Evolutionary conservation across 768 basidiomycete genomes (phyloP), one percentile per base, ranked within the genome.

Genomic region (Porpolomopsis calyptriformis): DNA sequence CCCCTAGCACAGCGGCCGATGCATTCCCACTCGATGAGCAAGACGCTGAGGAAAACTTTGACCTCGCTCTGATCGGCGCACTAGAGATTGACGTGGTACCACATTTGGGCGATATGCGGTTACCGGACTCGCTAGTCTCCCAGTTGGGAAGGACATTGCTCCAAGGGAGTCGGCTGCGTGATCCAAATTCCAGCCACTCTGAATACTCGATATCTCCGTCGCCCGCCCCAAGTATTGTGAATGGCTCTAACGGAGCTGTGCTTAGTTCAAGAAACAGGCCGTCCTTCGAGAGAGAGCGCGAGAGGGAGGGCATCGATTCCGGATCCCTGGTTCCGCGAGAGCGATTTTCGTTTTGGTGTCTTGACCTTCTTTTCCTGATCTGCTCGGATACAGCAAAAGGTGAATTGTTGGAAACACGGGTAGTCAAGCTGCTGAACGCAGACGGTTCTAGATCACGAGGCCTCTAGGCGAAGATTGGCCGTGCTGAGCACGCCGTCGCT

Each of bases 321-420:
- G 76, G 76, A 0, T 57, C 64, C 11, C 59, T 77, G 19, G 65
- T 83, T 23, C 82, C 84, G 1, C 68, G 90, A 31, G 91, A 93
- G 59, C 72, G 88, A 6, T 93, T 93, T 58, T 82, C 86, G 5
- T 92, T 88, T 64, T 93, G 90, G 90, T 91, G 86, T 57, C 82
- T 93, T 46, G 90, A 94, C 55, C 64, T 92, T 9, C 59, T 94
- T 26, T 92, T 93, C 61, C 58, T 85, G 52, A 70, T 92, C 24
- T 92, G 86, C 54, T 84, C 85, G 0, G 65, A 80, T 53, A 66
- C 69, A 1, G 77, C 75, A 1, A 71, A 68, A 62, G 83, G 85
- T 82, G 48, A 23, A 66, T 48, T 38, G 25, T 12, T 27, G 23
- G 22, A 33, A 22, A 16, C 4, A 25, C 27, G 20, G 8, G n/a